A percentile compares a stretch with the other conserved stretches of the same genome.
phyloP scores from a whole-genome alignment of 1,284 basidiomycete species.

The Cutaneotrichosporon arboriforme region DNA sequence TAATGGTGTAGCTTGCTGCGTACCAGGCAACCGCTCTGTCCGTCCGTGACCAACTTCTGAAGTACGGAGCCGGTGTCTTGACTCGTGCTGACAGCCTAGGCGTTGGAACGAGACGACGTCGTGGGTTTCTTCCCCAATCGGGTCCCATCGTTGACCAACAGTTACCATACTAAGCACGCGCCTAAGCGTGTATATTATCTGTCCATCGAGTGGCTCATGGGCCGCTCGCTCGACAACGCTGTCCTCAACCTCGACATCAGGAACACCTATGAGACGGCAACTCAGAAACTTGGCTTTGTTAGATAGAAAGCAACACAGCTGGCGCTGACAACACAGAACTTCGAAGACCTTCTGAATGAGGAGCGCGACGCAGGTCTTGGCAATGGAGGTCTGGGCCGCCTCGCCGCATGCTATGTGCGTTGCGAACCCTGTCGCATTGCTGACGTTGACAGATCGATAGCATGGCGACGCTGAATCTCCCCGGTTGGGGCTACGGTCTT shows the following conservation, averaged over 20 bases:
- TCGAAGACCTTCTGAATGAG: conserved; percentile 76
- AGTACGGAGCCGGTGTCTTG: conserved; percentile 15
- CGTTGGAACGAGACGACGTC: conserved; percentile 48
- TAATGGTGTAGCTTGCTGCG: conserved; percentile 58
- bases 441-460: conserved; percentile 37
- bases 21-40: conserved; percentile 55
- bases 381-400: conserved; percentile 74
- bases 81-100: conserved; percentile 15
- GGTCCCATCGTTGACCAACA: conserved; percentile 17
- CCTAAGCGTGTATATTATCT: conserved; percentile 69
- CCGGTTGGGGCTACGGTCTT: conserved; percentile 83
- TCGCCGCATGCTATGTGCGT: conserved; percentile 82
- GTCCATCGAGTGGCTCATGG: conserved; percentile 69
- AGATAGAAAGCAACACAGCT: no score
- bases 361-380: conserved; percentile 87
- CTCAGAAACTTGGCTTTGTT: conserved; percentile 64
- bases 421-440: not conserved
- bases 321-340: conserved; percentile 47
- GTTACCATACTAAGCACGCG: conserved; percentile 43
- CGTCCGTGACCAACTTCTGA: conserved; percentile 73
- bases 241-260: conserved; percentile 81
- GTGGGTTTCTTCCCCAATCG: conserved; percentile 16
- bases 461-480: conserved; percentile 67
- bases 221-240: conserved; percentile 80
- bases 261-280: conserved; percentile 62